A percentile compares a stretch with the other conserved stretches of the same genome.
phyloP scores from a whole-genome alignment of 2,329 filamentous ascomycete species.

The Clonostachys sp. region DNA sequence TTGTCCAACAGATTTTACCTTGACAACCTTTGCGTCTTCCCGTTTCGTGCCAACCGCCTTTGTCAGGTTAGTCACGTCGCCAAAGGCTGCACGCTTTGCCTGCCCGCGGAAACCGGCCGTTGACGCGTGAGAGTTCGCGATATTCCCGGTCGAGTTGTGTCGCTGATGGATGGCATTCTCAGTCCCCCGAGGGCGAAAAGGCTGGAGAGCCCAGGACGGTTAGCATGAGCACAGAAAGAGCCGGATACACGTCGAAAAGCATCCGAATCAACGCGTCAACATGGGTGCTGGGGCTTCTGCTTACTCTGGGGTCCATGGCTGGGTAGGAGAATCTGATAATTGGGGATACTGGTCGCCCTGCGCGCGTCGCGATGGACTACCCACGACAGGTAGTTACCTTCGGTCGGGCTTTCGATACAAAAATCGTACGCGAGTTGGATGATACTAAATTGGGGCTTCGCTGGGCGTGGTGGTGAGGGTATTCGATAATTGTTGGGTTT shows the following conservation, averaged over 20 bases:
- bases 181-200: conserved; percentile 42
- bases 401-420: too few relatives aligned
- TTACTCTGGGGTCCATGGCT: conserved; percentile 26
- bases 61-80: conserved; percentile 72
- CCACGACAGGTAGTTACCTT: too few relatives aligned
- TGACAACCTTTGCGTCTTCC: background rate
- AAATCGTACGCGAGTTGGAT: too few relatives aligned
- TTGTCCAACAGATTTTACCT: background rate
- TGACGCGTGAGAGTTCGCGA: conserved; percentile 22
- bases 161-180: conserved; percentile 62
- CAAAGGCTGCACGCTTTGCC: conserved; percentile 75
- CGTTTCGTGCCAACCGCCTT: conserved; percentile 10
- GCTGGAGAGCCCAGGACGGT: conserved; percentile 16
- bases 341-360: too few relatives aligned
- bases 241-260: background rate
- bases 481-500: too few relatives aligned
- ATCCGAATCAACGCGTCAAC: too few relatives aligned
- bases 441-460: too few relatives aligned
- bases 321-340: background rate
- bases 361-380: too few relatives aligned
- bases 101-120: conserved; percentile 29
- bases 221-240: background rate
- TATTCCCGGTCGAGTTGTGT: conserved; percentile 72
- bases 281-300: conserved; percentile 5
- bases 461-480: too few relatives aligned